Base-by-base conservation (phyloP, 371 early-diverging fungal species). In the Mortierella sp. region DNA sequence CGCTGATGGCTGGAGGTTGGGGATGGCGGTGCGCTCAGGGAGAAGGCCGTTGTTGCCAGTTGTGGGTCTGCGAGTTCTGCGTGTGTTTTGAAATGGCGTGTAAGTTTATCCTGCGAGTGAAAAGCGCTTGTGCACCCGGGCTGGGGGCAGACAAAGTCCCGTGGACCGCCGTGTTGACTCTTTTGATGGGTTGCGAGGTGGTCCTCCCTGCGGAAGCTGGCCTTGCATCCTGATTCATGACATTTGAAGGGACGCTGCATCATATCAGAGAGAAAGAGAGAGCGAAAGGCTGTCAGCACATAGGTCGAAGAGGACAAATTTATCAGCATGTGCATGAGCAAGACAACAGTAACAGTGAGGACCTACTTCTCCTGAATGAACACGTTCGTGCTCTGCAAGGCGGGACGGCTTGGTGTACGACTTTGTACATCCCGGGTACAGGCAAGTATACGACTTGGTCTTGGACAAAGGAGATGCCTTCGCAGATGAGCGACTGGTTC, bases 311-410 rank as follows among this genome's bases (percentile, higher is more conserved):
- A 10, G 13, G 16, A 13, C 10, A 16, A 4, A 10, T 41, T 37
- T 65, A n/a, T 19, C 22, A 3, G n/a, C 2, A 19, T 11, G n/a
- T 41, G 40, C 14, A 19, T 52, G 34, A 24, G 39, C 26, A 24
- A 6, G 7, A 19, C 34, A 34, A 19, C 34, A 7, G 19, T 31
- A 0, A 7, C 16, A 7, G 58, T 31, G 19, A 9, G 37, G 34
- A 22, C 79, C 55, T 81, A 92, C 92, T 85, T 93, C 92, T 22
- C 91, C 90, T 4, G 92, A 90, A 81, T 93, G 94, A 1, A 86
- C 74, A 41, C 88, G 87, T 43, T 88, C 85, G 74, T 94, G 93
- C 29, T 90, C 89, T 10, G 45, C 64, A 0, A 93, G 85, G 68
- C 91, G 88, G 14, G 89, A 86, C 1, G 88, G 87, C 61, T 91